A percentile compares a stretch with the other conserved stretches of the same genome.
Conservation (phyloP, 1,139 yeast species). For the Hyphopichia buzzinii region DNA sequence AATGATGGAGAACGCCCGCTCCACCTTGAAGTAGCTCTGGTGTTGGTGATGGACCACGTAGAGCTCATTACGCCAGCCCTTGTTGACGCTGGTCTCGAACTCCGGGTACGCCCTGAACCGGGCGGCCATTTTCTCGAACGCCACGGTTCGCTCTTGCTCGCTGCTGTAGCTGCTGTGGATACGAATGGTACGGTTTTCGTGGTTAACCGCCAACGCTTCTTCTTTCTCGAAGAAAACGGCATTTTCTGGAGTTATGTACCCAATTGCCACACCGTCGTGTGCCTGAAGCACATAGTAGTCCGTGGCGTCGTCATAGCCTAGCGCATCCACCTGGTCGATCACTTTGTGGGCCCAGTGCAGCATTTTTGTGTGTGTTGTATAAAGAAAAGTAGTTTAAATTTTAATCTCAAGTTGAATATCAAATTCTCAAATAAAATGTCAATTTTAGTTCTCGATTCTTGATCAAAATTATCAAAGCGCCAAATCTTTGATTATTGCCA, state of each 20-base stretch:
- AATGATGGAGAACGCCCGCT: constrained; percentile 77
- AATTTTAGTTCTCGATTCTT: no score
- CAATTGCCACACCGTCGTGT: constrained; percentile 53
- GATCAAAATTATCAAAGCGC: no score
- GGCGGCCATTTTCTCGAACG: constrained; percentile 44
- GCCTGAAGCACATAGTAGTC: constrained; percentile 40
- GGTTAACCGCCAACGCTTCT: constrained; percentile 35
- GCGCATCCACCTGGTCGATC: constrained; percentile 49
- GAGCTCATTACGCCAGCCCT: constrained; percentile 88
- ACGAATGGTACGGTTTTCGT: constrained; percentile 25
- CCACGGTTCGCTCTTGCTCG: constrained; percentile 43
- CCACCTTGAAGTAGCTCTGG: constrained; percentile 58
- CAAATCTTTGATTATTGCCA: no score
- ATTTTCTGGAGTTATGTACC: constrained; percentile 49
- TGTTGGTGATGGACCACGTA: constrained; percentile 67
- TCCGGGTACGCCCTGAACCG: constrained; percentile 36
- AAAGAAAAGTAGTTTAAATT: no score
- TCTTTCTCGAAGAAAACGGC: constrained; percentile 33
- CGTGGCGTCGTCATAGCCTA: constrained; percentile 30
- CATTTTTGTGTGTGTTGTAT: no score
- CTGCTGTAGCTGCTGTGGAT: constrained; percentile 41
- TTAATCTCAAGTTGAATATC: no score
- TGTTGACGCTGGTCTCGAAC: constrained; percentile 41
- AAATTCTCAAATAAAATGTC: no score
- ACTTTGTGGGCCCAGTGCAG: no score